A percentile compares a stretch with the other conserved stretches of the same genome.
Conservation (phyloP, 2,329 filamentous ascomycete genomes). For the Fusarium cyanostomum region DNA sequence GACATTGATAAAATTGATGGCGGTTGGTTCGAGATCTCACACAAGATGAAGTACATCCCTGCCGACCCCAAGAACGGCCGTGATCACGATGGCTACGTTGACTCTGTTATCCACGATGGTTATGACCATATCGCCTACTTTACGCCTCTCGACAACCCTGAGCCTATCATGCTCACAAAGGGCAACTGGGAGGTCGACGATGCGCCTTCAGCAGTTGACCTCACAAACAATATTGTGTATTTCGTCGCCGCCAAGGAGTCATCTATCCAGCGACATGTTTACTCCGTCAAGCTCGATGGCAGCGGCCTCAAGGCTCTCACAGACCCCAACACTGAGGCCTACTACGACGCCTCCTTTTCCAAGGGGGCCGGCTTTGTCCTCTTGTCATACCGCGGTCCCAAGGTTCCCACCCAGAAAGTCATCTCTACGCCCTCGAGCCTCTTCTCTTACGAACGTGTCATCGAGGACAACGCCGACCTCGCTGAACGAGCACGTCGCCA, state of each 20-base stretch:
- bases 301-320: slow-evolving; percentile 77
- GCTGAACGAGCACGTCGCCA: slow-evolving; percentile 75
- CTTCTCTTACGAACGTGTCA: slow-evolving; percentile 70
- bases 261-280: slow-evolving; percentile 89
- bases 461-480: slow-evolving; percentile 82
- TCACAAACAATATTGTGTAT: slow-evolving; percentile 88
- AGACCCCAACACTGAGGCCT: slow-evolving; percentile 76
- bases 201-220: slow-evolving; percentile 84
- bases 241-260: slow-evolving; percentile 88
- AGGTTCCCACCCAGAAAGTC: slow-evolving; percentile 90
- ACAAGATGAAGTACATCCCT: slow-evolving; percentile 86
- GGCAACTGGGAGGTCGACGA: slow-evolving; percentile 93
- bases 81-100: slow-evolving; percentile 87
- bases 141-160: slow-evolving; percentile 81
- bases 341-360: slow-evolving; percentile 87
- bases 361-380: slow-evolving; percentile 82
- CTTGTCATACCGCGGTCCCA: slow-evolving; percentile 84
- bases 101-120: slow-evolving; percentile 85
- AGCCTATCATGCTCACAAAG: slow-evolving; percentile 86
- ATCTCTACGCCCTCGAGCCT: slow-evolving; percentile 80
- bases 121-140: slow-evolving; percentile 96
- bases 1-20: slow-evolving; percentile 88
- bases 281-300: slow-evolving; percentile 87
- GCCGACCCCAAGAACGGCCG: slow-evolving; percentile 81
- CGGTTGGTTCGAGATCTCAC: slow-evolving; percentile 95